Evolutionary conservation across 495 filamentous ascomycete genomes (phyloP).

Genomic region (Trichocladium uniseriatum): DNA sequence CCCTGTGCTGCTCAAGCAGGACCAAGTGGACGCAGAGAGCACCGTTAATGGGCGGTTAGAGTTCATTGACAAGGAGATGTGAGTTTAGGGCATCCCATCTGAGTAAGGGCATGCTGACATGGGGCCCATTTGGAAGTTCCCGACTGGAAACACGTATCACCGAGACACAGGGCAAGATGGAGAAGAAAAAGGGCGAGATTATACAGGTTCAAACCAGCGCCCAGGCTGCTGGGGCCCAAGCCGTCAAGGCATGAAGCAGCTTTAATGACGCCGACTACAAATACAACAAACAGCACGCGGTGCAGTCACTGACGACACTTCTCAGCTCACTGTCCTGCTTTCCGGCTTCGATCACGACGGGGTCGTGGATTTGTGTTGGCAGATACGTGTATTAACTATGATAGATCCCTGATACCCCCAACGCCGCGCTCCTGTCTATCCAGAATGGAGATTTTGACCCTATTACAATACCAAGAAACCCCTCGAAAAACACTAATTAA

Average conservation of each 20-base stretch:
- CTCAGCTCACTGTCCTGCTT: too few species aligned
- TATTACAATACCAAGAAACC: not conserved
- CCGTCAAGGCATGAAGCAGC: slow-evolving; percentile 15
- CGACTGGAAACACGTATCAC: slow-evolving; percentile 75
- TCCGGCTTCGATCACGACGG: too few species aligned
- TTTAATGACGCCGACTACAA: not conserved
- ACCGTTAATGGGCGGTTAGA: slow-evolving; percentile 84
- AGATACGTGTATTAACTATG: not conserved
- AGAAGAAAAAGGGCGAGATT: slow-evolving; percentile 58
- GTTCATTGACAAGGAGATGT: slow-evolving; percentile 95
- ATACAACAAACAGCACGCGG: too few species aligned
- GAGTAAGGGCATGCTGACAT: not conserved
- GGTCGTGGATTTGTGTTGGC: too few species aligned
- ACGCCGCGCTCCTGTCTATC: slow-evolving; percentile 16
- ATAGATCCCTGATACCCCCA: not conserved
- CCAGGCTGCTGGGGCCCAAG: slow-evolving; percentile 25
- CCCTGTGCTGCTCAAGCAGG: slow-evolving; percentile 89
- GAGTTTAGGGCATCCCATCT: not conserved
- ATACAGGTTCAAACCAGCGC: slow-evolving; percentile 37
- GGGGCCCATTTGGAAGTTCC: slow-evolving; percentile 44
- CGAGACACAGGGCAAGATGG: slow-evolving; percentile 68
- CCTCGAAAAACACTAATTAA: slow-evolving; percentile 17
- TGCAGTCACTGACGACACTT: too few species aligned
- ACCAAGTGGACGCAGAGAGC: slow-evolving; percentile 75
- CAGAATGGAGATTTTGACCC: slow-evolving; percentile 14